Conservation (phyloP, 129 eudicot genomes). For the Pulicaria dysenterica region DNA sequence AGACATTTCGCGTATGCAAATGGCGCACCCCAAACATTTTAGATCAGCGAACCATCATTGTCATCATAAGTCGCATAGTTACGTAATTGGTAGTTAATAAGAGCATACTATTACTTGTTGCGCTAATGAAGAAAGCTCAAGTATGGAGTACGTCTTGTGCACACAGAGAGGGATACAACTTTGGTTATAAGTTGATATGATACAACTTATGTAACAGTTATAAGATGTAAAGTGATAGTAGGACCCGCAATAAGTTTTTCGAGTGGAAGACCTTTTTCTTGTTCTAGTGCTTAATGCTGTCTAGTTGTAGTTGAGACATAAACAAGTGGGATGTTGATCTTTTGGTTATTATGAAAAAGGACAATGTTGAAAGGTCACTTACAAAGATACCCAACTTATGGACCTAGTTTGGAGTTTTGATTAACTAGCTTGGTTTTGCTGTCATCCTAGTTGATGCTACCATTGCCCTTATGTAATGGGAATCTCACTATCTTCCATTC, state of each 20-base stretch:
- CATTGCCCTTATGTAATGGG: constrained; percentile 36
- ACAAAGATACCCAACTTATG: constrained; percentile 22
- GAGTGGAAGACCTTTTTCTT: not conserved
- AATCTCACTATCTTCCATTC: constrained; percentile 27
- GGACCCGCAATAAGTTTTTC: constrained; percentile 22
- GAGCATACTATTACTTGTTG: constrained; percentile 19
- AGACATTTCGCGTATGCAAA: too few relatives aligned
- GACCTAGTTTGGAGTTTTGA: constrained; percentile 28
- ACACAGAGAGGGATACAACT: not conserved
- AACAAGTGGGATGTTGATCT: constrained; percentile 35
- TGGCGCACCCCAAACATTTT: not conserved
- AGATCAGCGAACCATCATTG: not conserved
- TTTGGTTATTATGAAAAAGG: constrained; percentile 27
- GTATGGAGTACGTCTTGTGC: not conserved
- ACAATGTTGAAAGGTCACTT: constrained; percentile 27
- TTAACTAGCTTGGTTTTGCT: constrained; percentile 27
- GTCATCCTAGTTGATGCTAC: constrained; percentile 34
- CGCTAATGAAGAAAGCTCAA: not conserved
- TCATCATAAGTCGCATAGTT: not conserved
- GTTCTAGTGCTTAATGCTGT: constrained; percentile 9
- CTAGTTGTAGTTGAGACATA: constrained; percentile 23
- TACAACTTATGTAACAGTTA: constrained; percentile 6
- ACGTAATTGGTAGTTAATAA: not conserved
- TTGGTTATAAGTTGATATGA: too few relatives aligned
- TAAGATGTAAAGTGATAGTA: constrained; percentile 12